Percentiles rank a stretch among this genome's conserved stretches.
Evolutionary conservation across 495 filamentous ascomycete species (phyloP).

Genomic region (Copromyces sp.): DNA sequence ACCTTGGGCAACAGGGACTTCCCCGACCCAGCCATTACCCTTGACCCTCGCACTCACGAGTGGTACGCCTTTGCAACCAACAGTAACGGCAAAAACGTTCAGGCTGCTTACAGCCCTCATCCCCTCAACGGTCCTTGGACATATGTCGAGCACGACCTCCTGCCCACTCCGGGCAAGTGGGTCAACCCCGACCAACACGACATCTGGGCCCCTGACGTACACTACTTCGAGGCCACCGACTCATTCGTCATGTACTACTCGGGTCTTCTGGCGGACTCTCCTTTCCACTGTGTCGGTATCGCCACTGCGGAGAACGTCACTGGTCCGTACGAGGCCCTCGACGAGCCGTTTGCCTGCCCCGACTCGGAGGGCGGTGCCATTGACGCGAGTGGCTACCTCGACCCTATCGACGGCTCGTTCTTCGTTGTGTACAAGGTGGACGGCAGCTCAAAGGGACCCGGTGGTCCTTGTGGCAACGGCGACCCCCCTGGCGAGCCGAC

Average conservation of each 20-base stretch:
- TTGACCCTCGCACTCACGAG: slow-evolving; percentile 12
- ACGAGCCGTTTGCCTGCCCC: slow-evolving; percentile 39
- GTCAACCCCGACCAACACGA: slow-evolving; percentile 13
- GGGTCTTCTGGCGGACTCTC: slow-evolving; percentile 24
- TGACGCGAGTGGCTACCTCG: slow-evolving; percentile 43
- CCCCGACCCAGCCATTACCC: slow-evolving; percentile 23
- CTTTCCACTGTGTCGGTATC: slow-evolving; percentile 44
- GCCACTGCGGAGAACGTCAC: slow-evolving; percentile 33
- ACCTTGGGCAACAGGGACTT: slow-evolving; percentile 17
- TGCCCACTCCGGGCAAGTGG: slow-evolving; percentile 19
- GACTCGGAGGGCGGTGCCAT: slow-evolving; percentile 45
- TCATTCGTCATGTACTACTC: slow-evolving; percentile 51
- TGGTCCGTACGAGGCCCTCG: slow-evolving; percentile 40
- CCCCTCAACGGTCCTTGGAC: slow-evolving; percentile 14
- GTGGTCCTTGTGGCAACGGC: slow-evolving; percentile 46
- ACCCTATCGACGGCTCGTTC: slow-evolving; percentile 35
- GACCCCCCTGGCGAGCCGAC: slow-evolving; percentile 39
- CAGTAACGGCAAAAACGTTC: slow-evolving; percentile 18
- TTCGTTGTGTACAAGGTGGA: slow-evolving; percentile 55
- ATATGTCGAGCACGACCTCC: slow-evolving; percentile 16
- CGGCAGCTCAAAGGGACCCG: slow-evolving; percentile 46
- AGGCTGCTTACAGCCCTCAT: slow-evolving; percentile 15
- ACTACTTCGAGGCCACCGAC: slow-evolving; percentile 23
- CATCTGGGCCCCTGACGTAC: slow-evolving; percentile 43
- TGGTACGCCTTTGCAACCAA: slow-evolving; percentile 29